A percentile compares a stretch with the other conserved stretches of the same genome.
Evolutionary conservation across 495 filamentous ascomycete genomes (phyloP).

Genomic region (Hypoxylon trugodes): DNA sequence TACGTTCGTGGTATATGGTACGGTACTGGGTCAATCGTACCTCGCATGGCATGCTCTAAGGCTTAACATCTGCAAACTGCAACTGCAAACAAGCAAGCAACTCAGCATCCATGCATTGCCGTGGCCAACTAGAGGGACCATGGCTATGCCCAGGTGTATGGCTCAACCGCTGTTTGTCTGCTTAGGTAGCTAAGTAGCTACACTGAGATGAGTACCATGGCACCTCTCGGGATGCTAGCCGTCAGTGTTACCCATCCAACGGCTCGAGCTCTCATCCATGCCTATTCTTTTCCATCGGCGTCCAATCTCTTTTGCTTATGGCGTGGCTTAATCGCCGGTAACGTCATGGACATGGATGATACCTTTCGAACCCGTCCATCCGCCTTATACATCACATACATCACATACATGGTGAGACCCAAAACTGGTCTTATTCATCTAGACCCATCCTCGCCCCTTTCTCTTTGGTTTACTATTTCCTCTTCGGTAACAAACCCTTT

Average conservation of each 20-base stretch:
- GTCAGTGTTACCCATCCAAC: conserved; percentile 14
- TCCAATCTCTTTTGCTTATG: conserved; percentile 16
- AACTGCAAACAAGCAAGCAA: conserved; percentile 3
- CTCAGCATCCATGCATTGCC: conserved; percentile 16
- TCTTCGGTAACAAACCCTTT: conserved; percentile 35
- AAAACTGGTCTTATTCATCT: conserved; percentile 26
- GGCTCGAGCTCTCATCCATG: conserved; percentile 7
- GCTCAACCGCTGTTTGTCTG: conserved; percentile 1
- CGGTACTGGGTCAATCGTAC: conserved; percentile 10
- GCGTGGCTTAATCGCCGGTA: conserved; percentile 26
- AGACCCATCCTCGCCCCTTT: conserved; percentile 22
- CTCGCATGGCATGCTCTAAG: conserved; percentile 16
- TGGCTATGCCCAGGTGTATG: no score
- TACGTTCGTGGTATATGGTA: conserved; percentile 2
- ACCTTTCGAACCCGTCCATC: conserved; percentile 7
- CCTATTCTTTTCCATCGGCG: conserved; percentile 21
- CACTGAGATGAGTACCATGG: no score
- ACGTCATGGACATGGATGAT: conserved; percentile 26
- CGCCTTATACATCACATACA: conserved; percentile 1
- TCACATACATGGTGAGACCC: conserved; percentile 22
- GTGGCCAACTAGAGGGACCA: conserved; percentile 14
- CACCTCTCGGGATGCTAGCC: conserved; percentile 16
- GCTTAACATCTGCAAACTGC: conserved; percentile 5
- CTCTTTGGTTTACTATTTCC: conserved; percentile 11
- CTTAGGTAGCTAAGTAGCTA: neutral